phyloP scores from a whole-genome alignment of 2,329 filamentous ascomycete species.

The Hirsutella rhossiliensis region DNA sequence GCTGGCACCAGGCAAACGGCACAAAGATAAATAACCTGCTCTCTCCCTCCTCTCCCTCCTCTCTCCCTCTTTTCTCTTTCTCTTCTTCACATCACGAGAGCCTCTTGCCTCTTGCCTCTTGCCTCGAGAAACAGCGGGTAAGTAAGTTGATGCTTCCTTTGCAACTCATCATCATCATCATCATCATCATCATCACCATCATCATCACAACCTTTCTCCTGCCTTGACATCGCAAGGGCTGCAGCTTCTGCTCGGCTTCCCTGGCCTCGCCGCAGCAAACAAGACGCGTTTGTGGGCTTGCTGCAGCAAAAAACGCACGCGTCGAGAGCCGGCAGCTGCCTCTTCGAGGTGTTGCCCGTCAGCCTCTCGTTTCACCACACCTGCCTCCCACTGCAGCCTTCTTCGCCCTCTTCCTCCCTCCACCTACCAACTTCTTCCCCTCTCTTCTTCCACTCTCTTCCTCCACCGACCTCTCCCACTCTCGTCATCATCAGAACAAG shows the following conservation, averaged over 20 bases:
- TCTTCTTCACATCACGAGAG: neutral
- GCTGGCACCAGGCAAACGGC: neutral
- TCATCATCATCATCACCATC: neutral
- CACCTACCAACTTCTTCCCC: too few species aligned
- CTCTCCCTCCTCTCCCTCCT: conserved; percentile 3
- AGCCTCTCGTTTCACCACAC: neutral
- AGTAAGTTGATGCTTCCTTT: neutral
- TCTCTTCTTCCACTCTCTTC: too few species aligned
- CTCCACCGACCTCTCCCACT: too few species aligned
- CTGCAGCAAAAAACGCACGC: neutral
- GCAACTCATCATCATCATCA: neutral
- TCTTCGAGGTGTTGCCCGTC: too few species aligned
- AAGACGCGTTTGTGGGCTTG: too few species aligned
- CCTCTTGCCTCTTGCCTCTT: neutral
- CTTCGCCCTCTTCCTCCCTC: neutral
- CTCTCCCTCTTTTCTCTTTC: conserved; percentile 1
- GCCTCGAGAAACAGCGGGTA: too few species aligned
- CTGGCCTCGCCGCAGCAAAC: too few species aligned
- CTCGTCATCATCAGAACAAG: neutral
- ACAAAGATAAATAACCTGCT: neutral
- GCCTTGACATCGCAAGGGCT: too few species aligned
- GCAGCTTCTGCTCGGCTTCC: too few species aligned
- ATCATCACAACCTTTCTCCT: neutral
- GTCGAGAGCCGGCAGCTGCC: neutral
- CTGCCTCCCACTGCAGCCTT: neutral